Evolutionary conservation across 177 flowering plant species (phyloP).

Genomic region (Vitis hybrid): DNA sequence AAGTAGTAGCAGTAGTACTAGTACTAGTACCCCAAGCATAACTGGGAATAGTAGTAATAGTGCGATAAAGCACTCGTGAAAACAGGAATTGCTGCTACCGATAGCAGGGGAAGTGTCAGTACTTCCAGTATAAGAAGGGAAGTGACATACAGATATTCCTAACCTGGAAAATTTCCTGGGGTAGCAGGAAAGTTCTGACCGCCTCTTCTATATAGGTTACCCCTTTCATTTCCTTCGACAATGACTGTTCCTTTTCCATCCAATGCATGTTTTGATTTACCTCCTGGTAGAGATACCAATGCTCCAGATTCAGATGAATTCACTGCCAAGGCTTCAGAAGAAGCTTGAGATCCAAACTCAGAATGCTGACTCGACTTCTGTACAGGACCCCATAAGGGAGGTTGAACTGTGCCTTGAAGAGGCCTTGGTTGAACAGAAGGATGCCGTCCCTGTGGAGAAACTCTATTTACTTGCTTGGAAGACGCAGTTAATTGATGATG

Average conservation of each 20-base stretch:
- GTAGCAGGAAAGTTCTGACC: neutral
- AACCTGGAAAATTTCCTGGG: conserved; percentile 1
- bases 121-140: neutral
- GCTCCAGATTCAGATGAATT: neutral
- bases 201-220: neutral
- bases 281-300: neutral
- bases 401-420: neutral
- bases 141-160: neutral
- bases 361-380: neutral
- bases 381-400: neutral
- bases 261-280: neutral
- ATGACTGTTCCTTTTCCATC: neutral
- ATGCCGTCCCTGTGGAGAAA: neutral
- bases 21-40: too few species aligned
- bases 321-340: neutral
- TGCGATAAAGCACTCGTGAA: too few species aligned
- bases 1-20: too few species aligned
- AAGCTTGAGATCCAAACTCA: neutral
- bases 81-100: too few species aligned
- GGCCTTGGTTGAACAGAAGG: conserved; percentile 3
- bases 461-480: too few species aligned
- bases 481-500: too few species aligned
- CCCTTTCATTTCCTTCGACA: neutral
- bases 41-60: neutral
- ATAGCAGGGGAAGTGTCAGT: too few species aligned